Percentiles rank a stretch among this genome's conserved stretches.
phyloP scores from a whole-genome alignment of 768 basidiomycete species.

The Rhizopogon vesiculosus region DNA sequence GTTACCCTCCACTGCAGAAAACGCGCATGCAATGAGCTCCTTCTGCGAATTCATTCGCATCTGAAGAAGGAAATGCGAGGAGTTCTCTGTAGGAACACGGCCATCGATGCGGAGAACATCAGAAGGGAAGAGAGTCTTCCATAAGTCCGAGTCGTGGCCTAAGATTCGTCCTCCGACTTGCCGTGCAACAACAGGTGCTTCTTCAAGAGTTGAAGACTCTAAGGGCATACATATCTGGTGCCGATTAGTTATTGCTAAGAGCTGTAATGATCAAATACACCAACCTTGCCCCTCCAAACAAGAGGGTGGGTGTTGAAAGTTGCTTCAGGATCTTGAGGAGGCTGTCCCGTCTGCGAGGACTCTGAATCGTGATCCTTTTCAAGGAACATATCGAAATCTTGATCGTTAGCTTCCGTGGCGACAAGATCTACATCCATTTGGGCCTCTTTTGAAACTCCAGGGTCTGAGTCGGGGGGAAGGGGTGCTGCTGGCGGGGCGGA shows the following conservation, averaged over 20 bases:
- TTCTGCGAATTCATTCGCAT: conserved; percentile 72
- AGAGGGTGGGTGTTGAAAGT: conserved; percentile 51
- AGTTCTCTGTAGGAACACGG: conserved; percentile 73
- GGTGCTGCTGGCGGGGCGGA: conserved; percentile 38
- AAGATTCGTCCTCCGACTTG: conserved; percentile 77
- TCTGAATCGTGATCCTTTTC: conserved; percentile 47
- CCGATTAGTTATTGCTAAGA: conserved; percentile 9
- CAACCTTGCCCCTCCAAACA: conserved; percentile 76
- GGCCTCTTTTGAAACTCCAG: conserved; percentile 18
- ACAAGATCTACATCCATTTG: conserved; percentile 38
- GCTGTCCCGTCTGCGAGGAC: conserved; percentile 16
- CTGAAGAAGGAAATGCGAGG: conserved; percentile 73
- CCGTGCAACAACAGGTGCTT: conserved; percentile 61
- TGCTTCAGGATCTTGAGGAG: conserved; percentile 39
- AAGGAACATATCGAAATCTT: conserved; percentile 85
- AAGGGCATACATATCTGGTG: conserved; percentile 74
- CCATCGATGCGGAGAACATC: conserved; percentile 75
- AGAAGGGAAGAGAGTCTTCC: conserved; percentile 74
- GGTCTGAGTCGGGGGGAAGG: conserved; percentile 18
- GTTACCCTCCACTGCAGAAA: conserved; percentile 50
- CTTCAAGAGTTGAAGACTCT: conserved; percentile 65
- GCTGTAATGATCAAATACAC: conserved; percentile 13
- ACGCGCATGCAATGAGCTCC: conserved; percentile 75
- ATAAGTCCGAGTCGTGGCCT: conserved; percentile 52
- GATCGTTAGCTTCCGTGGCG: conserved; percentile 53